phyloP scores from a whole-genome alignment of 441 rosid genomes.

The Corymbia calophylla region DNA sequence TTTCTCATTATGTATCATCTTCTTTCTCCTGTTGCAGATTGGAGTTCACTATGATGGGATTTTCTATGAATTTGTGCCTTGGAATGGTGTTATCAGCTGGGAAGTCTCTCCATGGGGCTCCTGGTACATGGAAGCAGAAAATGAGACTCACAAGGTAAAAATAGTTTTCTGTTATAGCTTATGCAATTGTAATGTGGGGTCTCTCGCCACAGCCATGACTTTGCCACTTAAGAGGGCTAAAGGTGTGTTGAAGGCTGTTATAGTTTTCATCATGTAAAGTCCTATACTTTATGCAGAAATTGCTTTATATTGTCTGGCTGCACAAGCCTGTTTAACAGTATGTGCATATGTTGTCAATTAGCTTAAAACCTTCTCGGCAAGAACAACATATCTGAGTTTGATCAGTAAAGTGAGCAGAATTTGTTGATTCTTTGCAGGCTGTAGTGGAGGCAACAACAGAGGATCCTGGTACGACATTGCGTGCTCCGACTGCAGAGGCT shows the following conservation, averaged over 20 bases:
- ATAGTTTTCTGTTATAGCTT: neutral
- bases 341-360: neutral
- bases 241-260: neutral
- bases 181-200: neutral
- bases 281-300: neutral
- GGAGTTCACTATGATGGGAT: conserved; percentile 83
- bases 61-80: conserved; percentile 90
- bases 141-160: conserved; percentile 60
- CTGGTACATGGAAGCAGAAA: conserved; percentile 82
- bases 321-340: neutral
- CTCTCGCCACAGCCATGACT: neutral
- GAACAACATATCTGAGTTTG: neutral
- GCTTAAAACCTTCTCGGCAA: neutral
- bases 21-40: conserved; percentile 37
- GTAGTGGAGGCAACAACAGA: conserved; percentile 74
- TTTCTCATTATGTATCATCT: neutral
- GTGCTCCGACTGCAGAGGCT: conserved; percentile 81
- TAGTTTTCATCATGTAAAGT: neutral
- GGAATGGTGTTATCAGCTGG: conserved; percentile 78
- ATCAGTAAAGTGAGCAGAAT: neutral
- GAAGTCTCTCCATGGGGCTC: conserved; percentile 79
- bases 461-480: conserved; percentile 72
- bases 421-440: conserved; percentile 34
- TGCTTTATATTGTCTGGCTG: neutral
- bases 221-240: neutral